These are phyloP conservation scores for Raffaelea deltoideospora DNA, from an alignment of 2,329 filamentous ascomycete species.

Conservation along the genomic window DNA sequence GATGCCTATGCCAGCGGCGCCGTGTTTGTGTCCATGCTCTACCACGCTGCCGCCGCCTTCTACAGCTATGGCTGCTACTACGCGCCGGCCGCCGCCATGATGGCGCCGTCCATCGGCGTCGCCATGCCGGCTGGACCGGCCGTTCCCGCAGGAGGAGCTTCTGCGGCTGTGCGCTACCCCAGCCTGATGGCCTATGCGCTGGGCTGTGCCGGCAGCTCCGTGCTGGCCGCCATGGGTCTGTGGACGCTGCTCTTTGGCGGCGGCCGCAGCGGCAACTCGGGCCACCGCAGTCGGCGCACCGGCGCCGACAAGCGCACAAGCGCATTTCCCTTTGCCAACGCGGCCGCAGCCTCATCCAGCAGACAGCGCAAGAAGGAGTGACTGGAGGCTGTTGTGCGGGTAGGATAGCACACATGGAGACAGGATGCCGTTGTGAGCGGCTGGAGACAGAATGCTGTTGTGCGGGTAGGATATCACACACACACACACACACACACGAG, in stretches of 20 bases:
- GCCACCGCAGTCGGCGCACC: constrained; percentile 20
- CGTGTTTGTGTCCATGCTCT: constrained; percentile 48
- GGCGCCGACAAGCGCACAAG: constrained; percentile 26
- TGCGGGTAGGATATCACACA: too few species aligned
- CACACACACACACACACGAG: too few species aligned
- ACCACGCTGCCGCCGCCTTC: constrained; percentile 47
- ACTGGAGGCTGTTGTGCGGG: neutral
- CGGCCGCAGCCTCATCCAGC: constrained; percentile 19
- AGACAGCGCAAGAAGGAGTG: constrained; percentile 8
- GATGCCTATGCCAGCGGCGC: constrained; percentile 52
- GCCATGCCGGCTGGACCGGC: too few species aligned
- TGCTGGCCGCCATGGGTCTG: constrained; percentile 45
- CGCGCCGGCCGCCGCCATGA: constrained; percentile 38
- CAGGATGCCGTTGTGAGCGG: too few species aligned
- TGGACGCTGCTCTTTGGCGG: constrained; percentile 39
- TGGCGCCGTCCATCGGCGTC: too few species aligned
- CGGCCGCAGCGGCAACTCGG: too few species aligned
- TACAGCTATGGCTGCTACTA: constrained; percentile 56
- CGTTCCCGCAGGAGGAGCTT: too few species aligned
- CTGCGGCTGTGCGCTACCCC: too few species aligned
- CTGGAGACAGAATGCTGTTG: too few species aligned
- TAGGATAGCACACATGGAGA: too few species aligned
- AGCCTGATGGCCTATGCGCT: constrained; percentile 46
- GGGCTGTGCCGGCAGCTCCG: constrained; percentile 36
- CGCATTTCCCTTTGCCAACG: constrained; percentile 23